A percentile compares a stretch with the other conserved stretches of the same genome.
Conservation (phyloP, 371 early-diverging fungal genomes). For the Syncephalastrum sp. region DNA sequence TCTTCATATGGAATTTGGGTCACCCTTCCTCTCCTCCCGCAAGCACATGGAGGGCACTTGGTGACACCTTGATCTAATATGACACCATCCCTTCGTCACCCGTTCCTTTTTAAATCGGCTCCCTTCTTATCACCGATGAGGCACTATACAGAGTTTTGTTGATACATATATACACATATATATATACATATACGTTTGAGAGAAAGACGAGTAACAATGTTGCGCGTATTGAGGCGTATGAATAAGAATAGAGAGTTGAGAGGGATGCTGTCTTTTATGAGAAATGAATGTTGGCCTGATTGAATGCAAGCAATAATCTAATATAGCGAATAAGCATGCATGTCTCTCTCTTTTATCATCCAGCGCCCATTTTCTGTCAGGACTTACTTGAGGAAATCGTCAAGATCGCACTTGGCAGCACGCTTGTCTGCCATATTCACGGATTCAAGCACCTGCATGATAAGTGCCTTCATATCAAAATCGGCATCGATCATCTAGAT, state of each 20-base stretch:
- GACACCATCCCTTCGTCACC: too few species aligned
- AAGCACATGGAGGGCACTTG: too few species aligned
- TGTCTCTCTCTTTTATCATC: background rate
- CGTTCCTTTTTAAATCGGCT: too few species aligned
- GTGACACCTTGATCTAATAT: too few species aligned
- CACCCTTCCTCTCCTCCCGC: too few species aligned
- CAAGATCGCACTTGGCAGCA: conserved; percentile 89
- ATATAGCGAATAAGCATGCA: conserved; percentile 20
- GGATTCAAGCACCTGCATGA: conserved; percentile 68
- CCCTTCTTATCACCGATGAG: too few species aligned
- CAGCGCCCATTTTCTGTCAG: background rate
- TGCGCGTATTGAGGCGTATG: too few species aligned
- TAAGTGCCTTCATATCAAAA: conserved; percentile 80
- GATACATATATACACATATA: too few species aligned
- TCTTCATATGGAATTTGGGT: conserved; percentile 45
- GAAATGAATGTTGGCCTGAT: conserved; percentile 76
- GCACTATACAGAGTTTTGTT: too few species aligned
- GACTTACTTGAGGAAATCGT: conserved; percentile 82
- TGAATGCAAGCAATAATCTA: conserved; percentile 73
- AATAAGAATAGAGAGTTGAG: background rate
- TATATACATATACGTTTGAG: too few species aligned
- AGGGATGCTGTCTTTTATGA: conserved; percentile 22
- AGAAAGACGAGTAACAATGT: too few species aligned
- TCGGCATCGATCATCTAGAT: conserved; percentile 76
- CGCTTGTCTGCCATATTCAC: conserved; percentile 75